These are phyloP conservation scores for Colletotrichum chrysophilum DNA, from an alignment of 2,329 filamentous ascomycete species.

Conservation along the genomic window DNA sequence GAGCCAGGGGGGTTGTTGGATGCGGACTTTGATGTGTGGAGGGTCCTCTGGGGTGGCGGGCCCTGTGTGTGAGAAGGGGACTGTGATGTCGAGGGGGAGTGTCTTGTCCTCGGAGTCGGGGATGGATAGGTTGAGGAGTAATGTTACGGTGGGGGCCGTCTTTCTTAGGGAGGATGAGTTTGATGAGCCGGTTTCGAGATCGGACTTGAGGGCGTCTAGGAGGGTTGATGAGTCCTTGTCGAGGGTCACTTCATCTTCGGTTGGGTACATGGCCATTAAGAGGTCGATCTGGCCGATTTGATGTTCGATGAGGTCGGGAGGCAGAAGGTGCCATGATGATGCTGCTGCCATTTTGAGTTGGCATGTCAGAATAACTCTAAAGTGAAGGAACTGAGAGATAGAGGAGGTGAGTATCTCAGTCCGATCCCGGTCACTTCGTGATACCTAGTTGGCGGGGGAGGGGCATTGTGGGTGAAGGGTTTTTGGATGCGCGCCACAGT, in stretches of 20 bases:
- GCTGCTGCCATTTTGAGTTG: not conserved
- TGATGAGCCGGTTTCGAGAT: not conserved
- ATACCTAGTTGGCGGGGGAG: not conserved
- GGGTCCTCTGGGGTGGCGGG: constrained; percentile 31
- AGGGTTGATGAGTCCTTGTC: not conserved
- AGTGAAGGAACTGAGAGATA: not conserved
- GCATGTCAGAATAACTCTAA: no score
- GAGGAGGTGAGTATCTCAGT: not conserved
- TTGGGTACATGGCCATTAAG: constrained; percentile 56
- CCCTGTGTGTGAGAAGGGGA: constrained; percentile 33
- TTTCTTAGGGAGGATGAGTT: not conserved
- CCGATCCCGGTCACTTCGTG: not conserved
- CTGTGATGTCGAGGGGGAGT: constrained; percentile 37
- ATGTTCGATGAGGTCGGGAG: constrained; percentile 49
- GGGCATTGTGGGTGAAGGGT: not conserved
- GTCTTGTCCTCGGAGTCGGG: constrained; percentile 17
- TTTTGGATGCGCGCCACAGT: not conserved
- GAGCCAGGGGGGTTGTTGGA: constrained; percentile 58
- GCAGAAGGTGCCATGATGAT: constrained; percentile 28
- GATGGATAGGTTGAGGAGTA: constrained; percentile 32
- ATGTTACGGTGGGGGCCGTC: not conserved
- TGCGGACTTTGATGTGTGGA: constrained; percentile 43
- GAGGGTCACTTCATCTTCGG: constrained; percentile 30
- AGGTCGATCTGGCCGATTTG: constrained; percentile 56
- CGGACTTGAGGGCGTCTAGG: not conserved